Conservation (phyloP, 1,139 yeast genomes). For the Taphrina flavorubra region DNA sequence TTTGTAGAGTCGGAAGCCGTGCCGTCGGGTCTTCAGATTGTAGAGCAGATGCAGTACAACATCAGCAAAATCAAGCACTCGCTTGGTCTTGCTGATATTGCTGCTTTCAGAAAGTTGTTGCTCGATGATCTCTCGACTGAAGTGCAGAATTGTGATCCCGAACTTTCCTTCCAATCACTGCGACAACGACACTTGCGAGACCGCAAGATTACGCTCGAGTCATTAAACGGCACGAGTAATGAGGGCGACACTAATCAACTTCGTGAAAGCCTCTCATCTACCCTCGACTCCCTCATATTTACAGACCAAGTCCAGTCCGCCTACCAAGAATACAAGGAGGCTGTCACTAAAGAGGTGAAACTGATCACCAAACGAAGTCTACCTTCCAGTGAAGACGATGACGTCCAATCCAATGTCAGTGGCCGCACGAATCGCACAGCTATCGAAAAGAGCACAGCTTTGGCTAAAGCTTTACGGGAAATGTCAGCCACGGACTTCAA, state of each 20-base stretch:
- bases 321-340: slow-evolving; percentile 69
- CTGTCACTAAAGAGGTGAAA: slow-evolving; percentile 71
- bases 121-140: slow-evolving; percentile 2
- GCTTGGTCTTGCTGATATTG: slow-evolving; percentile 23
- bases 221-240: not conserved
- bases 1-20: not conserved
- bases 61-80: slow-evolving; percentile 20
- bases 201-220: slow-evolving; percentile 2
- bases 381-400: slow-evolving; percentile 57
- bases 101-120: slow-evolving; percentile 15
- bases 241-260: not conserved
- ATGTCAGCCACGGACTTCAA: slow-evolving; percentile 78
- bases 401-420: slow-evolving; percentile 46
- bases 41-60: slow-evolving; percentile 26
- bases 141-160: slow-evolving; percentile 3
- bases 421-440: slow-evolving; percentile 44
- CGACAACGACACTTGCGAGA: slow-evolving; percentile 27
- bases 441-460: slow-evolving; percentile 49
- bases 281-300: slow-evolving; percentile 46
- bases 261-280: not conserved
- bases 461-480: slow-evolving; percentile 65
- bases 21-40: not conserved
- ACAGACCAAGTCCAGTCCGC: slow-evolving; percentile 71
- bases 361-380: slow-evolving; percentile 68
- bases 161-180: not conserved